Evolutionary conservation across 257 asterid genomes (phyloP), one percentile per base, ranked within the genome.

Genomic region (Nicotiana undulata): DNA sequence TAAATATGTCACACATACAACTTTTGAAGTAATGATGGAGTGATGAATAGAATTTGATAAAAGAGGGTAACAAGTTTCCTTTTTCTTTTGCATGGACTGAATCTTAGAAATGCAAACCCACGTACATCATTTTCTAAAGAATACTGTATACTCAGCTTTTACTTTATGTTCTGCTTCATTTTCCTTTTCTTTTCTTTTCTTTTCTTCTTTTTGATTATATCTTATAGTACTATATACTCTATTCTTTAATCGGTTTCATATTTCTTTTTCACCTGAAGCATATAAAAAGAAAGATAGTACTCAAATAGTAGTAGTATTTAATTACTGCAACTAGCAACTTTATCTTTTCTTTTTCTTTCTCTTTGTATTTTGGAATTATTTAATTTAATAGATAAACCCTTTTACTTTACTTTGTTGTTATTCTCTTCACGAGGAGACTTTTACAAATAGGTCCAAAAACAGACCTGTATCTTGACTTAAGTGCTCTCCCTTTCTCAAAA

Each of bases 131-230:
- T 83, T 86, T 85, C 59, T 85, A 63, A 31, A 9, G 84, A 85
- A 66, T 68, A 40, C n/a, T n/a, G n/a, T n/a, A n/a, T n/a, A n/a
- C n/a, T n/a, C 94, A 89, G 97, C 95, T 91, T 93, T 91, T 90
- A 86, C 95, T 91, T 93, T 85, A 40, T 80, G 31, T 84, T 86
- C 77, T 84, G 49, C 80, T 80, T 80, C 37, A 13, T 80, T 85
- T 8, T 51, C 76, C 53, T 56, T 65, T 56, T n/a, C n/a, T n/a
- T n/a, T n/a, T n/a, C n/a, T n/a, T 26, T 26, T 87, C 79, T 68
- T 55, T 44, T 80, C 52, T 32, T 8, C 63, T 56, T 20, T 51
- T 74, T 74, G 28, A 49, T 46, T 46, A 49, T 74, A 49, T 74
- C 8, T 74, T 51, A 13, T 40, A 40, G 49, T 40, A 40, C 49